Base-by-base conservation (phyloP, 805 yeast species). In the Yamadazyma olivae region DNA sequence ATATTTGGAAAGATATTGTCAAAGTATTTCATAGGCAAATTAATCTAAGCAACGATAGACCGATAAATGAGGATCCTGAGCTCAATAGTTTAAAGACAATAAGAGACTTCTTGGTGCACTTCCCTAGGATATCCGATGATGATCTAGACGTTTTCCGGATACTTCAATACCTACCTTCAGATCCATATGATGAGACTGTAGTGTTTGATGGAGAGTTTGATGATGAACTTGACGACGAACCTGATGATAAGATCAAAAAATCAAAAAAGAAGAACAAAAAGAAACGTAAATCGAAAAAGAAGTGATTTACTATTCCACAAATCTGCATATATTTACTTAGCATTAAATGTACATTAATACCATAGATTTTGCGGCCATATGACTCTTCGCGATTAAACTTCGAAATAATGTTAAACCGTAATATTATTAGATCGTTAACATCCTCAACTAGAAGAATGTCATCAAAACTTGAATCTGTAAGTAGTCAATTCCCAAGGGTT, bases 251-350 rank as follows among this genome's bases (percentile, higher is more conserved):
- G 52, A 45, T 46, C 47, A n/a, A 24, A 19, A 53, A 57, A 44
- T 56, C 59, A 44, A 56, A 59, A 48, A 51, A 56, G 41, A 45
- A 49, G 33, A 55, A 52, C 44, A 49, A 46, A 39, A 49, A 44
- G 41, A 40, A 46, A n/a, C n/a, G n/a, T n/a, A n/a, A n/a, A n/a
- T n/a, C n/a, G n/a, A n/a, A n/a, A n/a, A n/a, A n/a, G n/a, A n/a
- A n/a, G n/a, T n/a, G n/a, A n/a, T n/a, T n/a, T n/a, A n/a, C n/a
- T n/a, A n/a, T n/a, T n/a, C n/a, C n/a, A n/a, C n/a, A n/a, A n/a
- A n/a, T n/a, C n/a, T n/a, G n/a, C n/a, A n/a, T n/a, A n/a, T n/a
- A n/a, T n/a, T n/a, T n/a, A n/a, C n/a, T n/a, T n/a, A n/a, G n/a
- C n/a, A n/a, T n/a, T n/a, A n/a, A n/a, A n/a, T n/a, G n/a, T n/a